phyloP scores from a whole-genome alignment of 2,329 filamentous ascomycete genomes.

The Curvularia lunata region DNA sequence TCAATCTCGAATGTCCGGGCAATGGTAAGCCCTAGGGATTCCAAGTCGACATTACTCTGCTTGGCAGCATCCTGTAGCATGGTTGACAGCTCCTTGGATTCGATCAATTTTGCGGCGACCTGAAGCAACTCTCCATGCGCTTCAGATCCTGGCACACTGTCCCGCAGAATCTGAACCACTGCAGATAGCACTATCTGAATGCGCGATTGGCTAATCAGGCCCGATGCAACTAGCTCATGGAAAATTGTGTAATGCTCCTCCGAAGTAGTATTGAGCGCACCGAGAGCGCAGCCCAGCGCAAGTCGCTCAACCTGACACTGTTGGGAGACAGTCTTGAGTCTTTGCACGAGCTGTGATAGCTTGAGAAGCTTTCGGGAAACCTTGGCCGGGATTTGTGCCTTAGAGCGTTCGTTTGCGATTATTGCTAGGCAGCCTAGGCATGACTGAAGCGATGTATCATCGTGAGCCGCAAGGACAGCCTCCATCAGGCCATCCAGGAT shows the following conservation, averaged over 20 bases:
- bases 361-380: slow-evolving; percentile 73
- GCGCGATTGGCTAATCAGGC: slow-evolving; percentile 68
- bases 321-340: slow-evolving; percentile 66
- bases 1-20: slow-evolving; percentile 24
- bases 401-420: slow-evolving; percentile 78
- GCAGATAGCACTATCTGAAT: slow-evolving; percentile 69
- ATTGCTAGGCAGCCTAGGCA: slow-evolving; percentile 82
- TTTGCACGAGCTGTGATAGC: slow-evolving; percentile 64
- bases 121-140: slow-evolving; percentile 43
- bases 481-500: slow-evolving; percentile 90
- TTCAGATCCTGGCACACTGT: slow-evolving; percentile 32
- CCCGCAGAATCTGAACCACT: slow-evolving; percentile 61
- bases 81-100: slow-evolving; percentile 50
- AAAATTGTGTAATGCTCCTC: slow-evolving; percentile 54
- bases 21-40: slow-evolving; percentile 59
- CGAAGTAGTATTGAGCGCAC: slow-evolving; percentile 30
- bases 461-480: slow-evolving; percentile 80
- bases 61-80: slow-evolving; percentile 72
- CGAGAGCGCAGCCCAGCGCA: slow-evolving; percentile 72
- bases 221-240: slow-evolving; percentile 65
- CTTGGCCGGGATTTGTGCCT: slow-evolving; percentile 70
- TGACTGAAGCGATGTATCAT: slow-evolving; percentile 71
- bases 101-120: slow-evolving; percentile 39
- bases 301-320: slow-evolving; percentile 74
- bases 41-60: slow-evolving; percentile 73